Evolutionary conservation across 495 filamentous ascomycete genomes (phyloP).

Genomic region (Lentithecium fluviatile): DNA sequence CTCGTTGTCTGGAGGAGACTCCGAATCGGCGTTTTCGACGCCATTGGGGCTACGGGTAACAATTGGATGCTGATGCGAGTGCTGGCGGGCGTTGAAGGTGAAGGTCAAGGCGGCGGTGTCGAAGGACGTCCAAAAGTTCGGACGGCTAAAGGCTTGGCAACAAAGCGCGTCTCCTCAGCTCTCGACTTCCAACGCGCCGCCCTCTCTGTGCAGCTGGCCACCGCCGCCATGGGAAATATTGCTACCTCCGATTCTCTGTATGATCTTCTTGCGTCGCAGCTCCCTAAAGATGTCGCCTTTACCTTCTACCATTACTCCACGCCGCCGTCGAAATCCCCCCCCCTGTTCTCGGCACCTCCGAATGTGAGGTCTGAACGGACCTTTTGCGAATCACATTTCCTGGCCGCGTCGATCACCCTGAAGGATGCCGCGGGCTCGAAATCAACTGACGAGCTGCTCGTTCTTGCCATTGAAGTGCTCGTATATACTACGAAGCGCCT

Average conservation of each 20-base stretch:
- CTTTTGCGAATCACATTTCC: conserved; percentile 84
- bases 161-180: not conserved
- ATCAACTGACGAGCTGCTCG: conserved; percentile 43
- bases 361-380: conserved; percentile 67
- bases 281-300: conserved; percentile 69
- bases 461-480: conserved; percentile 70
- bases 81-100: not conserved
- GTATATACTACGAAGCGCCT: conserved; percentile 71
- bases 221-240: conserved; percentile 3
- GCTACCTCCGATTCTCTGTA: conserved; percentile 15
- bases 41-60: conserved; percentile 21
- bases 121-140: not conserved
- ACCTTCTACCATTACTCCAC: conserved; percentile 86
- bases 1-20: conserved; percentile 8
- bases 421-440: conserved; percentile 2
- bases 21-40: conserved; percentile 28
- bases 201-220: not conserved
- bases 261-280: conserved; percentile 60
- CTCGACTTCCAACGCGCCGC: not conserved
- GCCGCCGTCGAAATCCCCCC: conserved; percentile 65
- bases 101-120: conserved; percentile 1
- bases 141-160: no score
- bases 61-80: not conserved
- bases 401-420: conserved; percentile 62
- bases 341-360: conserved; percentile 79